These are phyloP conservation scores for Castanea crenata DNA, from an alignment of 306 rosid genomes.

Conservation along the genomic window DNA sequence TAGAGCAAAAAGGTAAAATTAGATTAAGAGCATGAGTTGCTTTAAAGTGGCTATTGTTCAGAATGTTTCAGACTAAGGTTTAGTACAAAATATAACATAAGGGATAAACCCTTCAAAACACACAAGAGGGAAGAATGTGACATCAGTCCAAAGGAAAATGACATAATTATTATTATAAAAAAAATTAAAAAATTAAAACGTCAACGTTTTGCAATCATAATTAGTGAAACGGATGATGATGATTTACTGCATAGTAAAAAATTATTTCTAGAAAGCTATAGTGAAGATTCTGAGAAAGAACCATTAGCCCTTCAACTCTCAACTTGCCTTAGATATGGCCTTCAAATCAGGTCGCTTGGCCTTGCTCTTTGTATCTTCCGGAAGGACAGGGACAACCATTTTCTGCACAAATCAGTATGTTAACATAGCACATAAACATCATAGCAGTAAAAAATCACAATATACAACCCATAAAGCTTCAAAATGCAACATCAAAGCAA, in stretches of 20 bases:
- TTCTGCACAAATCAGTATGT: slow-evolving; percentile 34
- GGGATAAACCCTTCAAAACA: not conserved
- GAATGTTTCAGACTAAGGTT: not conserved
- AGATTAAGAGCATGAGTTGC: not conserved
- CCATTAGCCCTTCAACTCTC: not conserved
- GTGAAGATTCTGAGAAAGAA: not conserved
- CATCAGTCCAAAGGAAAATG: not conserved
- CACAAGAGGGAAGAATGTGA: not conserved
- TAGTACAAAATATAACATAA: not conserved
- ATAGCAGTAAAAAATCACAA: not conserved
- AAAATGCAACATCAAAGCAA: not conserved
- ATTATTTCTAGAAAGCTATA: not conserved
- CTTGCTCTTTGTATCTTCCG: slow-evolving; percentile 28
- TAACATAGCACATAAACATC: not conserved
- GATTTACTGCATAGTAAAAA: not conserved
- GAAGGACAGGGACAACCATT: not conserved
- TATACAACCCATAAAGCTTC: not conserved
- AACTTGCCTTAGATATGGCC: slow-evolving; percentile 75
- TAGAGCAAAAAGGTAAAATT: not conserved
- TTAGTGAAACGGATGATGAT: not conserved
- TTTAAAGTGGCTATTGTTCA: not conserved
- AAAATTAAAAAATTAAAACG: not conserved
- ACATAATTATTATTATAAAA: not conserved
- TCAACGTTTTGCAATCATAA: not conserved
- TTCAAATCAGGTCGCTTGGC: slow-evolving; percentile 91